A percentile compares a stretch with the other conserved stretches of the same genome.
These are phyloP conservation scores for Pseudopyricularia javanii DNA, from an alignment of 2,329 filamentous ascomycete species.

Conservation along the genomic window DNA sequence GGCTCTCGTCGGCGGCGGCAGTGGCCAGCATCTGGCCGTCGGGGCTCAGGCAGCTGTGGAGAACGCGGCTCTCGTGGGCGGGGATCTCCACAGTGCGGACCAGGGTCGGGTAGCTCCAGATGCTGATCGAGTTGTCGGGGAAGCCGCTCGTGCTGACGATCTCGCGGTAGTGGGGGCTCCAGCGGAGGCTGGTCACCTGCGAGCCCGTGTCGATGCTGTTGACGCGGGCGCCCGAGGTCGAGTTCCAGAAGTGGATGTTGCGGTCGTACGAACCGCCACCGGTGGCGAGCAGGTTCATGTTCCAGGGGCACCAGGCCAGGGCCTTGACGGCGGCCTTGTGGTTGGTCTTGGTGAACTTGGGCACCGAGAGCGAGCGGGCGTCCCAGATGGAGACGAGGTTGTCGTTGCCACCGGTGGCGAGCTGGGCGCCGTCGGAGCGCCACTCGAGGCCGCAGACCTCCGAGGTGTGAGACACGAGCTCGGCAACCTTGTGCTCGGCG, in stretches of 20 bases:
- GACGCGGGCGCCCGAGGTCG: constrained; percentile 63
- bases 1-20: constrained; percentile 88
- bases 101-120: constrained; percentile 99
- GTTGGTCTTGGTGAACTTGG: constrained; percentile 86
- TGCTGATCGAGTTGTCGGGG: constrained; percentile 95
- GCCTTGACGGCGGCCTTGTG: constrained; percentile 96
- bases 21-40: constrained; percentile 91
- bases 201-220: constrained; percentile 93
- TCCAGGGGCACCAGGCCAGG: constrained; percentile 95
- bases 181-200: constrained; percentile 96
- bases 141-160: constrained; percentile 96
- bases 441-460: constrained; percentile 94
- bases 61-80: constrained; percentile 79
- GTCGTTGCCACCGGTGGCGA: constrained; percentile 93
- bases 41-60: constrained; percentile 95
- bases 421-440: constrained; percentile 91
- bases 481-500: constrained; percentile 79
- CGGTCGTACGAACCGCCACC: constrained; percentile 92
- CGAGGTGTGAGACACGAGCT: constrained; percentile 89
- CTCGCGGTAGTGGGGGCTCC: constrained; percentile 96
- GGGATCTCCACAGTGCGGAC: constrained; percentile 90
- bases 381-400: constrained; percentile 99
- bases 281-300: constrained; percentile 84
- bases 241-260: constrained; percentile 97
- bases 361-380: constrained; percentile 81